phyloP scores from a whole-genome alignment of 2,329 filamentous ascomycete genomes.

The Penicillium sp. region DNA sequence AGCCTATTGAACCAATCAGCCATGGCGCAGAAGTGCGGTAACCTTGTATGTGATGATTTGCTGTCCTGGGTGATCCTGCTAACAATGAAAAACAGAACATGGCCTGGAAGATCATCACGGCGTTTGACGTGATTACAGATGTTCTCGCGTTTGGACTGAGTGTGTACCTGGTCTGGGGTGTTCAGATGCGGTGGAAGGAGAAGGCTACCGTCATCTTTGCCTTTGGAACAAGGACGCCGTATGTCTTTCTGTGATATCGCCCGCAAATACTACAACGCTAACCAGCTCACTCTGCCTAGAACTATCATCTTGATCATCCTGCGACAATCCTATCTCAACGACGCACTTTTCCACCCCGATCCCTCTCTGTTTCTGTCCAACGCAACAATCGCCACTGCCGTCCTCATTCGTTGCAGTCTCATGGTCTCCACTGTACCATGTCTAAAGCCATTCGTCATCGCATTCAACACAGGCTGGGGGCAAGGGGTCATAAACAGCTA shows the following conservation, averaged over 20 bases:
- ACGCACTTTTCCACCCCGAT: constrained; percentile 22
- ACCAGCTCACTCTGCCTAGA: background rate
- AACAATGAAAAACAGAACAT: background rate
- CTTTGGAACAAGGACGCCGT: constrained; percentile 15
- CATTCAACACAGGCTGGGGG: constrained; percentile 42
- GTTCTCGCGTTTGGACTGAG: constrained; percentile 15
- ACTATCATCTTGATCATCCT: constrained; percentile 21
- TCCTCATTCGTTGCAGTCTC: constrained; percentile 43
- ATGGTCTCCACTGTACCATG: constrained; percentile 45
- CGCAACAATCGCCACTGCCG: constrained; percentile 36
- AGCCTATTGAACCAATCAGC: background rate
- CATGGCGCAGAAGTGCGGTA: background rate
- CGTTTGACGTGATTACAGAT: constrained; percentile 38
- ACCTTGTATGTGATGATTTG: background rate
- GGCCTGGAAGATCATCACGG: constrained; percentile 41
- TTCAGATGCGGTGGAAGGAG: constrained; percentile 21
- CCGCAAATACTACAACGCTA: background rate
- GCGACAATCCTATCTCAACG: constrained; percentile 36
- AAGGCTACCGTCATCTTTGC: constrained; percentile 18
- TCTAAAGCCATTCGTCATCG: constrained; percentile 42
- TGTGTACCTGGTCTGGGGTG: constrained; percentile 24
- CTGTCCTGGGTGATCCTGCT: background rate
- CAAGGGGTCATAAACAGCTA: constrained; percentile 13
- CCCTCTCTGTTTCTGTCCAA: constrained; percentile 32
- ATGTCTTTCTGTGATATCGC: background rate